phyloP scores from a whole-genome alignment of 805 yeast species.

The Ogataea glucozyma region DNA sequence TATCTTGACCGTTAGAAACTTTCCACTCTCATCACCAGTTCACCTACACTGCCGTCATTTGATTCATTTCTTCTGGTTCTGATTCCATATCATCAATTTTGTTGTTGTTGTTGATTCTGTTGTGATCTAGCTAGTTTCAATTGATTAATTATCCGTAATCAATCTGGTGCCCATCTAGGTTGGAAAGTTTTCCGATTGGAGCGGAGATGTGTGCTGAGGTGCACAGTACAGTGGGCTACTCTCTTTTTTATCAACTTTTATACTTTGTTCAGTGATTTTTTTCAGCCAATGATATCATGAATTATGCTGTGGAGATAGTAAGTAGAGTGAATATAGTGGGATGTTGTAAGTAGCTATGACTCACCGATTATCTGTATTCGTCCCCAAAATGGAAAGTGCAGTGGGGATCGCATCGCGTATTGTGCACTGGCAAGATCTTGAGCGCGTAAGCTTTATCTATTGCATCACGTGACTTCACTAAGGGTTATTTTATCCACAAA shows the following conservation, averaged over 20 bases:
- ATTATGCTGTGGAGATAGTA: not conserved
- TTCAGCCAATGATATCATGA: not conserved
- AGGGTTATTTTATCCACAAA: not conserved
- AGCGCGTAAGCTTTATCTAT: too few species aligned
- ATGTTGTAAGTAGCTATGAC: not conserved
- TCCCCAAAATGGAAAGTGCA: constrained; percentile 1
- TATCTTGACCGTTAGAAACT: not conserved
- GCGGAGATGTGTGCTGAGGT: too few species aligned
- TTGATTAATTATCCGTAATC: constrained; percentile 3
- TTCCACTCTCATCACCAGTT: constrained; percentile 2
- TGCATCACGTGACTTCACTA: not conserved
- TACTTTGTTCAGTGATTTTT: constrained; percentile 2
- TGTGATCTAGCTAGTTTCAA: constrained; percentile 18
- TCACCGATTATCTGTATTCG: not conserved
- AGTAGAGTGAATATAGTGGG: not conserved
- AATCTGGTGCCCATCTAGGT: too few species aligned
- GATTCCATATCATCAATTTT: too few species aligned
- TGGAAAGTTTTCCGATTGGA: too few species aligned
- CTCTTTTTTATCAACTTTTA: not conserved
- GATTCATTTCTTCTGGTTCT: constrained; percentile 1
- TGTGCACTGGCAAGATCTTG: too few species aligned
- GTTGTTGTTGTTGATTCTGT: constrained; percentile 7
- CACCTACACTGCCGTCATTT: not conserved
- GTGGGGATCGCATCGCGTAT: not conserved
- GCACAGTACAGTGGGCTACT: too few species aligned